Evolutionary conservation across 108 stramenopile species (phyloP), one percentile per base, ranked within the genome.

Genomic region (Nitzschia putrida): DNA sequence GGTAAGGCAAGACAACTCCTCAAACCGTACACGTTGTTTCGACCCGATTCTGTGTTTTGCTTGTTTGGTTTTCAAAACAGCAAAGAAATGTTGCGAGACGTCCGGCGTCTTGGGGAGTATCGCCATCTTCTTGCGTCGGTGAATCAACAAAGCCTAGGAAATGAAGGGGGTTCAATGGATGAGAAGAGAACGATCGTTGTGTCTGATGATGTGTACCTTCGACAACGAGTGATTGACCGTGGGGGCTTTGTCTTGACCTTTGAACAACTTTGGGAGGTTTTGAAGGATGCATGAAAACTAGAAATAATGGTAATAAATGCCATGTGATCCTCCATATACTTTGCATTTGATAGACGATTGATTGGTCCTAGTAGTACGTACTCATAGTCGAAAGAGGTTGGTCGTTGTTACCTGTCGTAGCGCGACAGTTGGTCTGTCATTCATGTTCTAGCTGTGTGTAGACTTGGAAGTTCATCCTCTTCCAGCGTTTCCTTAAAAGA

Each of bases 161-260:
- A 18, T 49, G 4, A 49, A 18, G 47, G 47, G 1, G 29, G 29
- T 34, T 1, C 29, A 34, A 34, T 4, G 29, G 3, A 3, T 34
- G 3, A 49, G 18, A n/a, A 63, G 14, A 44, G 7, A 23, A 63
- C 61, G 21, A 63, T 77, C 13, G 77, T 72, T 16, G 77, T 60
- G 13, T 69, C 77, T 12, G 77, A 78, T 55, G 77, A 78, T 49
- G 41, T 78, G 5, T 68, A 69, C 49, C 64, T 78, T 43, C 52
- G 77, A 66, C 66, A 78, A 47, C 70, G 77, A 9, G 57, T 78
- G 12, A 60, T 78, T 0, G 45, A 67, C 8, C 58, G 57, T 10
- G 71, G 66, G 13, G 77, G 70, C 7, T 78, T 67, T 55, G 77
- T 78, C 10, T 67, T 72, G 70, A 78, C 71, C 8, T 78, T 78